A percentile compares a stretch with the other conserved stretches of the same genome.
phyloP scores from a whole-genome alignment of 2,329 filamentous ascomycete species.

The Epichloe elymi region DNA sequence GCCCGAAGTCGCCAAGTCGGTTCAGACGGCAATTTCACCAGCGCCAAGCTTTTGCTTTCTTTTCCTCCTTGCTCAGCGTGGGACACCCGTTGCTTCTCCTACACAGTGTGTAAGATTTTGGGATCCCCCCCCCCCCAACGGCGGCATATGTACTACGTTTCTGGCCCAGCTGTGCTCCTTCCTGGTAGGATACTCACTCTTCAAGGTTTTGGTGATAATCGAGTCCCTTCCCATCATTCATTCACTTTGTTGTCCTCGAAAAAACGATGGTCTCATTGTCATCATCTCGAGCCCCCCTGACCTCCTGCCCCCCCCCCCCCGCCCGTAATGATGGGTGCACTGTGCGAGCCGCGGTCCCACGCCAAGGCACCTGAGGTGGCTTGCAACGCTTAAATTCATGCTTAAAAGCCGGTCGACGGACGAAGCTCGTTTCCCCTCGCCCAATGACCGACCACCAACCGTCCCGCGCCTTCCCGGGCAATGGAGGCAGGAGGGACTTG shows the following conservation, averaged over 20 bases:
- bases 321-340: not conserved
- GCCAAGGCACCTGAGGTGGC: constrained; percentile 27
- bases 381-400: constrained; percentile 38
- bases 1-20: constrained; percentile 25
- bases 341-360: constrained; percentile 12
- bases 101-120: not conserved
- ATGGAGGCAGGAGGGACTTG: too few species aligned
- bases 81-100: not conserved
- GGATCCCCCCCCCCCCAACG: too few species aligned
- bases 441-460: too few species aligned
- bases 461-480: too few species aligned
- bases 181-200: too few species aligned
- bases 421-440: too few species aligned
- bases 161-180: too few species aligned
- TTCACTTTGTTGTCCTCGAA: not conserved
- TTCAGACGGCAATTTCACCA: constrained; percentile 24
- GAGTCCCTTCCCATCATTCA: too few species aligned
- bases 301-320: not conserved
- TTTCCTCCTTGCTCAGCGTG: not conserved
- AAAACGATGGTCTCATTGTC: not conserved
- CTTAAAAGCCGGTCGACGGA: constrained; percentile 24
- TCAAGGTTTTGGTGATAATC: too few species aligned
- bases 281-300: not conserved
- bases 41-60: constrained; percentile 11
- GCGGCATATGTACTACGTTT: too few species aligned